These are phyloP conservation scores for Boletus pseudo-olivaceus DNA, from an alignment of 768 basidiomycete species.

Conservation along the genomic window DNA sequence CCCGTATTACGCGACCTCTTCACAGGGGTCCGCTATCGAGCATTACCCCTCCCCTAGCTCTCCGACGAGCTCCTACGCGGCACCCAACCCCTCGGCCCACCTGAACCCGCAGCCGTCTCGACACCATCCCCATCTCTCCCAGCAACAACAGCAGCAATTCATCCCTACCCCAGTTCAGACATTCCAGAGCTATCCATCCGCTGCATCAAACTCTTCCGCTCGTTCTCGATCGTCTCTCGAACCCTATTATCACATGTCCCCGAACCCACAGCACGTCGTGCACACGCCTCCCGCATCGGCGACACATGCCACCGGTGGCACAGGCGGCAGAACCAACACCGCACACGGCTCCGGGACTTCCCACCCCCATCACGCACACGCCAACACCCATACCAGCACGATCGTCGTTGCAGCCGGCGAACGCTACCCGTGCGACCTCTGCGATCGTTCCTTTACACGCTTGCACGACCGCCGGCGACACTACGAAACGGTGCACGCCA, in stretches of 20 bases:
- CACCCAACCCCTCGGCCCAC: constrained; percentile 14
- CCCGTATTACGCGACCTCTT: constrained; percentile 23
- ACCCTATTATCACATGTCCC: constrained; percentile 40
- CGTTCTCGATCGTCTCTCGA: constrained; percentile 32
- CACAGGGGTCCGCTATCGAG: constrained; percentile 17
- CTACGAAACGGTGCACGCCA: constrained; percentile 70
- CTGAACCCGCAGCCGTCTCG: constrained; percentile 15
- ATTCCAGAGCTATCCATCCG: constrained; percentile 33
- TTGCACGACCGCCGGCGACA: constrained; percentile 81
- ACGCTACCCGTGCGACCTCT: constrained; percentile 68
- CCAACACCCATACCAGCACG: constrained; percentile 12
- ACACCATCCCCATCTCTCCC: constrained; percentile 14
- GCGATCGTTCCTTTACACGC: constrained; percentile 76
- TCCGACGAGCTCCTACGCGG: constrained; percentile 20
- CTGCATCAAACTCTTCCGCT: constrained; percentile 24
- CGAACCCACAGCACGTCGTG: constrained; percentile 33
- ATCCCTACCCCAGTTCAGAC: constrained; percentile 50
- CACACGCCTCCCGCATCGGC: constrained; percentile 14
- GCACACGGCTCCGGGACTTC: constrained; percentile 6
- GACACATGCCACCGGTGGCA: constrained; percentile 9
- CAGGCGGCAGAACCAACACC: constrained; percentile 12
- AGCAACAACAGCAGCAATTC: constrained; percentile 33
- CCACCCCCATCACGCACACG: constrained; percentile 6
- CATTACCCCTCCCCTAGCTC: constrained; percentile 22
- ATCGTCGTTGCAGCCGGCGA: constrained; percentile 39